A percentile compares a stretch with the other conserved stretches of the same genome.
These are phyloP conservation scores for Xerocomus potaroensis DNA, from an alignment of 768 basidiomycete genomes.

Conservation along the genomic window DNA sequence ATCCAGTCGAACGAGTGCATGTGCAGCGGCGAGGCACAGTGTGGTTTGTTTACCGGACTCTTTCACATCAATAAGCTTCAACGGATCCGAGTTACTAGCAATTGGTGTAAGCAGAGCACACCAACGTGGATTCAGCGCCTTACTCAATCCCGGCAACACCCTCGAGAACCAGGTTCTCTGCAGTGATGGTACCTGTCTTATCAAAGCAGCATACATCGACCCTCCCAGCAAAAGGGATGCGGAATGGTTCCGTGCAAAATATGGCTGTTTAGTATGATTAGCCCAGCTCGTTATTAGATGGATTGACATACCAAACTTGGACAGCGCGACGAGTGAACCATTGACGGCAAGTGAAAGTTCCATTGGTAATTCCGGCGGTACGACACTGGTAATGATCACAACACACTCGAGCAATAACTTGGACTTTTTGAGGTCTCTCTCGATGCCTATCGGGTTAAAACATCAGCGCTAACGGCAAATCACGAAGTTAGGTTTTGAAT, in stretches of 20 bases:
- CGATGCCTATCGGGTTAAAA: slow-evolving; percentile 57
- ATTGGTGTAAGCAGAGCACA: slow-evolving; percentile 3
- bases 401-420: slow-evolving; percentile 95
- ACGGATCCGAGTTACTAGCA: slow-evolving; percentile 52
- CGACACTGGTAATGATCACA: slow-evolving; percentile 94
- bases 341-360: slow-evolving; percentile 96
- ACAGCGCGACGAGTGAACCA: slow-evolving; percentile 86
- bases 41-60: slow-evolving; percentile 75
- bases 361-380: slow-evolving; percentile 98
- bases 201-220: slow-evolving; percentile 99
- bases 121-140: slow-evolving; percentile 26
- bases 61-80: slow-evolving; percentile 73
- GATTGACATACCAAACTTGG: slow-evolving; percentile 72
- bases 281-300: background rate
- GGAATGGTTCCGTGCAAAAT: slow-evolving; percentile 98
- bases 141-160: slow-evolving; percentile 91
- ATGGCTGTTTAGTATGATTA: slow-evolving; percentile 57
- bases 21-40: slow-evolving; percentile 86
- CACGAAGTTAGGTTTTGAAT: slow-evolving; percentile 14
- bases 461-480: slow-evolving; percentile 3
- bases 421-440: slow-evolving; percentile 88
- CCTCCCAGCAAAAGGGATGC: slow-evolving; percentile 91
- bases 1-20: slow-evolving; percentile 90
- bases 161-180: slow-evolving; percentile 90
- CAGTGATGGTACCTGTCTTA: slow-evolving; percentile 98